Conservation (phyloP, 1,139 yeast genomes). For the Blastobotrys serpentis region DNA sequence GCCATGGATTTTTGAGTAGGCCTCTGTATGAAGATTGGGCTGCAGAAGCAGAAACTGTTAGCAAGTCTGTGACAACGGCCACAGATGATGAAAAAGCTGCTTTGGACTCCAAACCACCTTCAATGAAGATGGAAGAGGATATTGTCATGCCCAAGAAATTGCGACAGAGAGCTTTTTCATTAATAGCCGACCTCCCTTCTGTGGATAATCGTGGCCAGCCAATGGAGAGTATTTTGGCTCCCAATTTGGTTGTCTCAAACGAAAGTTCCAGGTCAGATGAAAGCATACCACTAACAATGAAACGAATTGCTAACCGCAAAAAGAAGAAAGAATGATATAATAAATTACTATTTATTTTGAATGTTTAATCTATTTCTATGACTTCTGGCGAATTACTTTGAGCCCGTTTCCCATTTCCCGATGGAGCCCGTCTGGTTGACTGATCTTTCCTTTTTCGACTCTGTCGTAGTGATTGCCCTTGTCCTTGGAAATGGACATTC, state of each 20-base stretch:
- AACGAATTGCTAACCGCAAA: constrained; percentile 13
- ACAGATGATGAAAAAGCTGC: constrained; percentile 5
- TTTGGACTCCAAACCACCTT: too few relatives aligned
- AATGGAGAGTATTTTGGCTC: constrained; percentile 2
- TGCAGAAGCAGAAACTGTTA: constrained; percentile 35
- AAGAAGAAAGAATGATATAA: neutral
- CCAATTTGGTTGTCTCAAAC: constrained; percentile 4
- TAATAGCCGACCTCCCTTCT: constrained; percentile 13
- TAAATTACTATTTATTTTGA: neutral
- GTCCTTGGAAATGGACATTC: constrained; percentile 41
- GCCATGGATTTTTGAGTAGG: constrained; percentile 50
- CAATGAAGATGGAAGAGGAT: constrained; percentile 10
- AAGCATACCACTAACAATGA: constrained; percentile 14
- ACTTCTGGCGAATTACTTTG: constrained; percentile 53
- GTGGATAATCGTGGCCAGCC: constrained; percentile 3
- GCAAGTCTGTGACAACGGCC: neutral
- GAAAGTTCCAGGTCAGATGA: constrained; percentile 3
- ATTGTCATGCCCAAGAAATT: constrained; percentile 9
- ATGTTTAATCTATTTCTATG: constrained; percentile 66
- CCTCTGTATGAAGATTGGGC: constrained; percentile 48
- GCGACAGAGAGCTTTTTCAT: constrained; percentile 15
- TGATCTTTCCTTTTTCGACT: constrained; percentile 70
- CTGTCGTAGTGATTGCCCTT: constrained; percentile 57
- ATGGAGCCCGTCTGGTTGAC: constrained; percentile 45
- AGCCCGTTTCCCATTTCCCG: constrained; percentile 20